Evolutionary conservation across 768 basidiomycete genomes (phyloP).

Genomic region (Filobasidium floriforme): DNA sequence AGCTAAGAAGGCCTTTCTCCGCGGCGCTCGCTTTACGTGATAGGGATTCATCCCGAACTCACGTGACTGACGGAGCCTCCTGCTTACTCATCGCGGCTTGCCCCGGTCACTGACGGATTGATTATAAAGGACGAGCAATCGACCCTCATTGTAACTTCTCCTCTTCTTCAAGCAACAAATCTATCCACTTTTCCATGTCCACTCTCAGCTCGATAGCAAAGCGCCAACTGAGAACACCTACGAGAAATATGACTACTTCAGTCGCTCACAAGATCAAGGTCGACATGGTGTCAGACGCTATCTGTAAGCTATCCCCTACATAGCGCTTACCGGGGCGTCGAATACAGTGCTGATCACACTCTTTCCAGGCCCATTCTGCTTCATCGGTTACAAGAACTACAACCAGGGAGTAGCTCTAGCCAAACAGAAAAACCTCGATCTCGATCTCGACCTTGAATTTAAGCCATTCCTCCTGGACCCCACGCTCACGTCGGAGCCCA

Average conservation of each 20-base stretch:
- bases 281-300: constrained; percentile 32
- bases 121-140: no score
- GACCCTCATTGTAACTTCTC: no score
- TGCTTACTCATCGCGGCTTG: no score
- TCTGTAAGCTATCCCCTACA: constrained; percentile 23
- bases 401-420: constrained; percentile 13
- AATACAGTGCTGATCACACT: background rate
- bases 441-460: constrained; percentile 49
- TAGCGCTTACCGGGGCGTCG: background rate
- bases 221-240: background rate
- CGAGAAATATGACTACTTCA: background rate
- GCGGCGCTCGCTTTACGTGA: no score
- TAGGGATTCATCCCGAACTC: no score
- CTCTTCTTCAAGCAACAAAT: background rate
- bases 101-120: no score
- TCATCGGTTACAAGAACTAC: constrained; percentile 30
- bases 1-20: no score
- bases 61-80: no score
- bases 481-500: constrained; percentile 39
- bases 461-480: constrained; percentile 51
- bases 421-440: constrained; percentile 29
- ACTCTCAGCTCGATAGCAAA: background rate
- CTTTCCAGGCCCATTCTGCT: constrained; percentile 30
- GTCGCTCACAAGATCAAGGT: constrained; percentile 20
- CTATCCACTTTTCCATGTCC: background rate